Percentiles rank a stretch among this genome's conserved stretches.
Conservation (phyloP, 768 basidiomycete species). For the Suillus plorans region DNA sequence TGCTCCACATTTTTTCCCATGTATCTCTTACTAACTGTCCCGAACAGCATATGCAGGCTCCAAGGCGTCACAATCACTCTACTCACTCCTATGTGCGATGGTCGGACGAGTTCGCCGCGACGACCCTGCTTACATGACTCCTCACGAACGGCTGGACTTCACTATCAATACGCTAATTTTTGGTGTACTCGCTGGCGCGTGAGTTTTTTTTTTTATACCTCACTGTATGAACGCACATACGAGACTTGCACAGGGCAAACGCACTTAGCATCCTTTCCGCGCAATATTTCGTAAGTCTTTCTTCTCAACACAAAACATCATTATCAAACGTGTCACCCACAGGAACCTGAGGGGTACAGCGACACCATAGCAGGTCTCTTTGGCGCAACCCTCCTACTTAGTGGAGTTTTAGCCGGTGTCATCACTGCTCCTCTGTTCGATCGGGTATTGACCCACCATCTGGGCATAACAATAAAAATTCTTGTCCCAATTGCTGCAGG, state of each 20-base stretch:
- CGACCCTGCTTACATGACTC: constrained; percentile 54
- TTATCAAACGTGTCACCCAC: not conserved
- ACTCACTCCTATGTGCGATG: constrained; percentile 55
- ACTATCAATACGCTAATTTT: constrained; percentile 57
- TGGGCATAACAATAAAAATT: constrained; percentile 58
- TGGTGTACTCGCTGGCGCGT: constrained; percentile 65
- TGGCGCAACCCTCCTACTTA: constrained; percentile 65
- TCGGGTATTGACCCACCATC: constrained; percentile 74
- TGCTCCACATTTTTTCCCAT: not conserved
- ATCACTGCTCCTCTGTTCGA: constrained; percentile 76
- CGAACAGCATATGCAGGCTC: constrained; percentile 64
- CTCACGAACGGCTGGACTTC: constrained; percentile 71
- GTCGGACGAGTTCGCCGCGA: constrained; percentile 39
- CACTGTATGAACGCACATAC: not conserved
- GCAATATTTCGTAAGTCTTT: constrained; percentile 60
- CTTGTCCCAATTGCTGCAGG: constrained; percentile 60
- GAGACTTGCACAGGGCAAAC: constrained; percentile 44
- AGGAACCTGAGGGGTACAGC: constrained; percentile 77
- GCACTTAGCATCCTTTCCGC: constrained; percentile 64
- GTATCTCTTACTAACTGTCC: not conserved
- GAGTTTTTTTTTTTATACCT: constrained; percentile 23
- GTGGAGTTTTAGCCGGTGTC: constrained; percentile 69
- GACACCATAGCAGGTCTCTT: constrained; percentile 64
- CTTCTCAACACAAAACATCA: not conserved
- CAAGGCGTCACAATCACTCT: constrained; percentile 51